Conservation (phyloP, 2,329 filamentous ascomycete species). For the Westerdykella ornata region DNA sequence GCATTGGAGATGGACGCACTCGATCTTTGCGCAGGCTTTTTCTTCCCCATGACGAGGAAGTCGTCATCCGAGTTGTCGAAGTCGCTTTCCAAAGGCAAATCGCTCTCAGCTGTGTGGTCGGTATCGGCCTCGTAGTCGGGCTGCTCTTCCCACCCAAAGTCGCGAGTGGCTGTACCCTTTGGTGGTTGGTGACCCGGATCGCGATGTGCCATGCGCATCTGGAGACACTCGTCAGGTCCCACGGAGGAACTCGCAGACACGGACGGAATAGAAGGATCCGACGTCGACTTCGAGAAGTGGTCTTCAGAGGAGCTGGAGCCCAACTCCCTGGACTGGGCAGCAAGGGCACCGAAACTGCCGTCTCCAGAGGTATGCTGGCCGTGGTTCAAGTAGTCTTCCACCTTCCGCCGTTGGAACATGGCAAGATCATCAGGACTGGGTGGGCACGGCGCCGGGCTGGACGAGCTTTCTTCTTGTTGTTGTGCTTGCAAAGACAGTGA, state of each 20-base stretch:
- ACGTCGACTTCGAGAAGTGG: conserved; percentile 46
- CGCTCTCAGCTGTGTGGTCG: conserved; percentile 38
- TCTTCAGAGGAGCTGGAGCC: conserved; percentile 46
- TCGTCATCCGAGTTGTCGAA: conserved; percentile 39
- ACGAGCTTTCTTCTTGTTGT: conserved; percentile 11
- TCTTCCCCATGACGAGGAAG: conserved; percentile 35
- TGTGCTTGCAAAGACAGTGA: conserved; percentile 17
- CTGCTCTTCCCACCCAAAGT: conserved; percentile 14
- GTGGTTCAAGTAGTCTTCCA: conserved; percentile 26
- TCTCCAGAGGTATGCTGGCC: not conserved
- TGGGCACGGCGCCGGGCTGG: conserved; percentile 38
- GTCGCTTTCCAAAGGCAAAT: conserved; percentile 24
- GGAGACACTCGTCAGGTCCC: conserved; percentile 31
- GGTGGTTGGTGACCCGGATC: not conserved
- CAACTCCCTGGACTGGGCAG: conserved; percentile 11
- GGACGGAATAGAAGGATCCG: conserved; percentile 48
- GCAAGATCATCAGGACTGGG: conserved; percentile 43
- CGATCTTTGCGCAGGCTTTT: conserved; percentile 19
- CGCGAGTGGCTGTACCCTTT: not conserved
- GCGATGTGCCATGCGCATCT: conserved; percentile 1
- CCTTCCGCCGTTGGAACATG: conserved; percentile 20
- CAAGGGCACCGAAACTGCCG: not conserved
- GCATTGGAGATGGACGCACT: conserved; percentile 32
- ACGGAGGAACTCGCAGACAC: conserved; percentile 44
- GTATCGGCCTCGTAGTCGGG: conserved; percentile 36